Conservation (phyloP, 179 eudicot species). For the Monotropa hypopitys region DNA sequence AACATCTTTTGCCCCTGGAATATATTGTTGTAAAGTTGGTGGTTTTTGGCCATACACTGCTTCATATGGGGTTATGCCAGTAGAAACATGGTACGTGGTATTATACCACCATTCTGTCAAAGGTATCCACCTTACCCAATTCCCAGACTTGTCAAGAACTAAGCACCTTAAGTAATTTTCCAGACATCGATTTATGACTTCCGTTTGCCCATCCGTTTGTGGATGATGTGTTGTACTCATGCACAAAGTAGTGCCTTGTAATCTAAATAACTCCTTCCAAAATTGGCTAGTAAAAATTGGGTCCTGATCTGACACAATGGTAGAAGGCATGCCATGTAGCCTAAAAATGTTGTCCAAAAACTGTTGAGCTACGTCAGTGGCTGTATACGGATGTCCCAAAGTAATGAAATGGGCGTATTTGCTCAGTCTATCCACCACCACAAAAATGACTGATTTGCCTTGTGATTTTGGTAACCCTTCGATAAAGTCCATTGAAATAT, state of each 20-base stretch:
- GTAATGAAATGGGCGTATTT: conserved; percentile 8
- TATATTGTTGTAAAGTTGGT: no score
- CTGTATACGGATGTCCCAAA: not conserved
- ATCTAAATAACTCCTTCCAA: not conserved
- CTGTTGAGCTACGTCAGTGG: not conserved
- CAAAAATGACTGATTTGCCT: not conserved
- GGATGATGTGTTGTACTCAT: not conserved
- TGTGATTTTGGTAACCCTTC: not conserved
- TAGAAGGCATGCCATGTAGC: conserved; percentile 6
- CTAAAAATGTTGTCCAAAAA: not conserved
- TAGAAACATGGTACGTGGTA: not conserved
- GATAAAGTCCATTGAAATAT: conserved; percentile 11
- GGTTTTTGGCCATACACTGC: not conserved
- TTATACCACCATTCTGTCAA: not conserved
- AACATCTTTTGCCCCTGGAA: no score
- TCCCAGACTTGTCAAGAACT: not conserved
- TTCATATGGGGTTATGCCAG: no score
- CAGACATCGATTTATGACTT: not conserved
- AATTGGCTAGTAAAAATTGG: not conserved
- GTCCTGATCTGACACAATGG: not conserved
- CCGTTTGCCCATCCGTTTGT: conserved; percentile 3
- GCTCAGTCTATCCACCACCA: not conserved
- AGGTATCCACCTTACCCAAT: not conserved
- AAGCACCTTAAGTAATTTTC: conserved; percentile 6
- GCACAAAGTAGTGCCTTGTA: no score